A percentile compares a stretch with the other conserved stretches of the same genome.
These are phyloP conservation scores for Wickerhamomyces xylosicus DNA, from an alignment of 805 yeast genomes.

Conservation along the genomic window DNA sequence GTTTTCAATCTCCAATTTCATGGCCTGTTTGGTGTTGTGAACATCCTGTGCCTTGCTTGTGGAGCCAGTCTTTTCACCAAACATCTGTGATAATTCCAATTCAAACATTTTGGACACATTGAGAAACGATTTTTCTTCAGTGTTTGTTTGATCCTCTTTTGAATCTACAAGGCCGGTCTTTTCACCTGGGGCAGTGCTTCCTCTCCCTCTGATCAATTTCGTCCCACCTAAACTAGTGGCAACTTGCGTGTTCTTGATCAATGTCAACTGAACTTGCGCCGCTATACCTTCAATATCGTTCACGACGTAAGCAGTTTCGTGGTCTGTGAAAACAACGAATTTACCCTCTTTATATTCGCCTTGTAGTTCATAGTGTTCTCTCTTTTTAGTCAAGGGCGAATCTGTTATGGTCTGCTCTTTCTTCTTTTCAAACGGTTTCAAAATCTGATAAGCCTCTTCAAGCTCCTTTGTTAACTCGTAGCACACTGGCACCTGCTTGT, in stretches of 20 bases:
- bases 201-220: constrained; percentile 43
- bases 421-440: constrained; percentile 25
- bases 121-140: not conserved
- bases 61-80: constrained; percentile 12
- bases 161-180: not conserved
- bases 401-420: constrained; percentile 1
- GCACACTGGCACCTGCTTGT: constrained; percentile 45
- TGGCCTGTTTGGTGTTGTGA: constrained; percentile 28
- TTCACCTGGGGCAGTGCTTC: constrained; percentile 7
- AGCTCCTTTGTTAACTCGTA: constrained; percentile 40
- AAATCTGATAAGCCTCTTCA: constrained; percentile 41
- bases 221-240: constrained; percentile 27
- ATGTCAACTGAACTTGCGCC: constrained; percentile 20
- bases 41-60: constrained; percentile 10
- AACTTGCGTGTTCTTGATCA: constrained; percentile 19
- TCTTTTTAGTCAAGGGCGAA: constrained; percentile 9
- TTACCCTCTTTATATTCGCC: constrained; percentile 23
- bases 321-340: constrained; percentile 30
- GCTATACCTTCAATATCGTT: constrained; percentile 21
- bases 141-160: not conserved
- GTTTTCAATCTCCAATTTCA: constrained; percentile 41
- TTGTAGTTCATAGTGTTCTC: constrained; percentile 3
- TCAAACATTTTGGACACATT: constrained; percentile 10
- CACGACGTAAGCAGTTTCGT: constrained; percentile 34
- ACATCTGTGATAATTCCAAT: constrained; percentile 13